Conservation (phyloP, 2,329 filamentous ascomycete genomes). For the Thielaviopsis punctulata region DNA sequence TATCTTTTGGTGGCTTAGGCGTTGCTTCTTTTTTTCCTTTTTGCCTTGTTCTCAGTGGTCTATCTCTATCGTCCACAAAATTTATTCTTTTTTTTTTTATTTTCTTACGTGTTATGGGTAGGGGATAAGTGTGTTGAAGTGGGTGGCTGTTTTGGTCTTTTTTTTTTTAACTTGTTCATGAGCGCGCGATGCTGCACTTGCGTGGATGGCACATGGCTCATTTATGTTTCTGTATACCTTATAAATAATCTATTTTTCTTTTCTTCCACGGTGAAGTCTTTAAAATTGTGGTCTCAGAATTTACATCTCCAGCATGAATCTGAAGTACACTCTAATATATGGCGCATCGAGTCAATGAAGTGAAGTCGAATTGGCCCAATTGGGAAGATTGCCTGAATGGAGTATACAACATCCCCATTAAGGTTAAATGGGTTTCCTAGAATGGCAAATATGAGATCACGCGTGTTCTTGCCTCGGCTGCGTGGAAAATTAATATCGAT, state of each 20-base stretch:
- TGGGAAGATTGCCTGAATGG: not conserved
- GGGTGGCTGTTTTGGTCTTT: not conserved
- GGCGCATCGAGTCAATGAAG: too few species aligned
- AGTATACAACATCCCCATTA: not conserved
- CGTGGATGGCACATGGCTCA: too few species aligned
- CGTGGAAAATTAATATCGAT: not conserved
- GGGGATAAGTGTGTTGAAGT: not conserved
- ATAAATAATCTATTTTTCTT: not conserved
- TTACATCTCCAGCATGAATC: too few species aligned
- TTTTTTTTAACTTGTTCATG: not conserved
- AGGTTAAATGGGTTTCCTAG: not conserved
- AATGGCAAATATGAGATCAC: not conserved
- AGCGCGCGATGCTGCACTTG: not conserved
- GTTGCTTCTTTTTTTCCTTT: not conserved
- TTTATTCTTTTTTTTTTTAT: too few species aligned
- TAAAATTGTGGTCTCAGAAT: too few species aligned
- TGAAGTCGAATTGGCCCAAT: not conserved
- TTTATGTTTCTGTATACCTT: not conserved
- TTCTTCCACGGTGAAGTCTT: too few species aligned
- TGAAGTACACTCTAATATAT: too few species aligned
- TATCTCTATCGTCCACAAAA: too few species aligned
- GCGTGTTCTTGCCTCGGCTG: not conserved
- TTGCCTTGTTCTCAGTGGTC: not conserved
- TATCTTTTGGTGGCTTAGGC: not conserved
- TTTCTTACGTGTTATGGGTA: too few species aligned